Evolutionary conservation across 1,284 basidiomycete genomes (phyloP), one percentile per base, ranked within the genome.

Genomic region (Schizopora paradoxa): DNA sequence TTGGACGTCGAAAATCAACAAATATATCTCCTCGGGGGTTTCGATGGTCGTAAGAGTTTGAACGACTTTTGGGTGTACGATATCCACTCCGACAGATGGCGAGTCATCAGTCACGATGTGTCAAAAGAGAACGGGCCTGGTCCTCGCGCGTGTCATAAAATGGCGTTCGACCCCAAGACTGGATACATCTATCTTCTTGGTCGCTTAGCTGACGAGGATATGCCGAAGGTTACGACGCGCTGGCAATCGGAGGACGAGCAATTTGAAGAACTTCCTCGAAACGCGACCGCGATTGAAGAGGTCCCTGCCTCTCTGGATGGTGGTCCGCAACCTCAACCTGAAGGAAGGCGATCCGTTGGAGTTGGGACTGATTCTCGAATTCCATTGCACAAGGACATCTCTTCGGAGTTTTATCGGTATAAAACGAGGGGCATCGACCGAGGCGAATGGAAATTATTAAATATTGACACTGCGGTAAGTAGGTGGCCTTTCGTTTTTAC

Each of bases 21-120:
- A 35, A 77, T 90, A 10, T 91, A 90, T 58, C 69, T 91, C 13
- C 79, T 88, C 49, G 89, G 89, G 1, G 89, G 89, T 0, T 91
- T 81, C 78, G 77, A 89, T 52, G 88, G 89, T 2, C 62, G 74
- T 47, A 80, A 73, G 49, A 80, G 77, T 47, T 67, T 91, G 11
- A 81, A 85, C 52, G 89, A 92, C 59, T 81, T 91, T 48, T 91
- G 88, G 88, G 71, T 73, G 33, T 91, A 86, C 61, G 70, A 75
- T 50, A 73, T 86, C 57, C 64, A 64, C 32, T 66, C 73, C n/a
- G 74, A 77, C 40, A 66, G 70, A 41, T 91, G 89, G 89, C 66
- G 66, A 4, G 55, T 79, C 19, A 66, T 90, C 41, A 80, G 77
- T 45, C 64, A 69, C 26, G 73, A 70, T 39, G 82, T 82, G 1